A percentile compares a stretch with the other conserved stretches of the same genome.
These are phyloP conservation scores for Coemansia sp. DNA, from an alignment of 192 early-diverging fungal genomes.

Conservation along the genomic window DNA sequence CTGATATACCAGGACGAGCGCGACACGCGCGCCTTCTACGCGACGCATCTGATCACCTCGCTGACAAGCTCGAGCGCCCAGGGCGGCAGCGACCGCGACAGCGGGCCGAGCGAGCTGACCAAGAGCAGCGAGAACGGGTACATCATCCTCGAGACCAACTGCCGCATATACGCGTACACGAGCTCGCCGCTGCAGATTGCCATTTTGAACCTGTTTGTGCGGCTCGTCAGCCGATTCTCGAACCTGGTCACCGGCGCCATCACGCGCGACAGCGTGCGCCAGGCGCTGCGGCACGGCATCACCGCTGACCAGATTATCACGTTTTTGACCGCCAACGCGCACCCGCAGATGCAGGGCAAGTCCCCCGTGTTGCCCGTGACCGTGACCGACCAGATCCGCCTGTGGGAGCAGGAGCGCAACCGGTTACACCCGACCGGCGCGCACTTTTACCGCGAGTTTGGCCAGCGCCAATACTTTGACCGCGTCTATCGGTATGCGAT, in stretches of 20 bases:
- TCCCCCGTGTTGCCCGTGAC: constrained; percentile 83
- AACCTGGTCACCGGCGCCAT: constrained; percentile 91
- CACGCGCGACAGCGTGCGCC: constrained; percentile 82
- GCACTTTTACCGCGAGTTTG: constrained; percentile 79
- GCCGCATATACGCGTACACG: constrained; percentile 93
- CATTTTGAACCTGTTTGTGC: constrained; percentile 85
- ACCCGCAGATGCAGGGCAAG: constrained; percentile 86
- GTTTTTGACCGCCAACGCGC: constrained; percentile 85
- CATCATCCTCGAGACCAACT: constrained; percentile 95
- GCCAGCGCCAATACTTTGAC: constrained; percentile 67
- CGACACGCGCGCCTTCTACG: constrained; percentile 76
- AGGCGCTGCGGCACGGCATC: constrained; percentile 83
- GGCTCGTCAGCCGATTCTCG: constrained; percentile 77
- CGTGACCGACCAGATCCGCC: constrained; percentile 90
- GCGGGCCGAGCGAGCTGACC: constrained; percentile 17
- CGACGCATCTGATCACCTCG: constrained; percentile 87
- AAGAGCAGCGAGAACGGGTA: constrained; percentile 64
- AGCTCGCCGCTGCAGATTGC: constrained; percentile 92
- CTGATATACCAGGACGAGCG: constrained; percentile 85
- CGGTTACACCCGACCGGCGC: constrained; percentile 59
- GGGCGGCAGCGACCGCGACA: constrained; percentile 20
- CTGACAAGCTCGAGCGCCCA: constrained; percentile 60
- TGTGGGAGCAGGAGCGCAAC: constrained; percentile 97
- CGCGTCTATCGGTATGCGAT: constrained; percentile 72
- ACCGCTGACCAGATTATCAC: constrained; percentile 95